These are phyloP conservation scores for Carallia brachiata DNA, from an alignment of 345 rosid species.

Conservation along the genomic window DNA sequence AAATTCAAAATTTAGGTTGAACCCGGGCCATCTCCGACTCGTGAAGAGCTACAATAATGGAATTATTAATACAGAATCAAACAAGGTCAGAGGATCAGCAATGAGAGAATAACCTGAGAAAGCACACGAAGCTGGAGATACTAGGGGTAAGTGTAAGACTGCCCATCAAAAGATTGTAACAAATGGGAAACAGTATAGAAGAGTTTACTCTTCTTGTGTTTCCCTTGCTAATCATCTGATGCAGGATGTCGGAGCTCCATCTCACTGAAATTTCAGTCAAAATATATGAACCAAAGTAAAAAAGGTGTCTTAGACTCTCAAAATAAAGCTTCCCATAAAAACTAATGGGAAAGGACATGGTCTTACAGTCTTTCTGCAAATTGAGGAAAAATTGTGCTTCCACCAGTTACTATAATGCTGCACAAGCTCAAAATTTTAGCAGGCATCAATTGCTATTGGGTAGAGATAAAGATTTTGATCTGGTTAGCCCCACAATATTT, in stretches of 20 bases:
- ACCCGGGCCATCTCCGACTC: too few relatives aligned
- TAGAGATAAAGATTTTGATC: neutral
- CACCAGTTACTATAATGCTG: slow-evolving; percentile 55
- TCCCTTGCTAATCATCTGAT: slow-evolving; percentile 70
- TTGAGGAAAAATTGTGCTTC: slow-evolving; percentile 77
- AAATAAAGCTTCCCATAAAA: neutral
- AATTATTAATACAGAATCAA: too few relatives aligned
- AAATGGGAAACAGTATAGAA: neutral
- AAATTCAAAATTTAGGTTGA: too few relatives aligned
- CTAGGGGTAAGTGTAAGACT: too few relatives aligned
- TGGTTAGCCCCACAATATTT: neutral
- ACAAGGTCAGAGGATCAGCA: too few relatives aligned
- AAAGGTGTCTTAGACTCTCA: neutral
- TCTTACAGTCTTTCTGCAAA: slow-evolving; percentile 82
- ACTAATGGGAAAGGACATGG: neutral
- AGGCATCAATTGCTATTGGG: neutral
- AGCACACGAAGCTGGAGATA: too few relatives aligned
- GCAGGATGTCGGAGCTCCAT: slow-evolving; percentile 85
- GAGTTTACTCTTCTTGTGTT: slow-evolving; percentile 73
- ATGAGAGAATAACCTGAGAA: too few relatives aligned
- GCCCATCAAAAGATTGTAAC: too few relatives aligned
- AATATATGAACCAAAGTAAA: neutral
- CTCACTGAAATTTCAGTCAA: slow-evolving; percentile 46
- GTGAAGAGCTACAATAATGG: too few relatives aligned
- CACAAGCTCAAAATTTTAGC: neutral